phyloP scores from a whole-genome alignment of 179 eudicot genomes.

The Nepenthes alata region DNA sequence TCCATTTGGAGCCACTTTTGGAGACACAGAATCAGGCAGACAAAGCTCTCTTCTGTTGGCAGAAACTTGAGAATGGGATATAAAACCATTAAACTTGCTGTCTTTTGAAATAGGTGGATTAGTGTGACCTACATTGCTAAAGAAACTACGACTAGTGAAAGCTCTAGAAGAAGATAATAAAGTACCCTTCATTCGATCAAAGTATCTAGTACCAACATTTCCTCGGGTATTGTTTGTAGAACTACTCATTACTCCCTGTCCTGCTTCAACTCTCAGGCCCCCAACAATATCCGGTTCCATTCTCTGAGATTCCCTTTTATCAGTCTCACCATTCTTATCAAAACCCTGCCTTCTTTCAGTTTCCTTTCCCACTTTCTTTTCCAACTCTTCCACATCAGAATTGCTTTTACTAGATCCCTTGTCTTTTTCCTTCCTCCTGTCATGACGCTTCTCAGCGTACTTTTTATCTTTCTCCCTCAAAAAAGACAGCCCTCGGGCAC shows the following conservation, averaged over 20 bases:
- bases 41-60: constrained; percentile 41
- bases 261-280: constrained; percentile 29
- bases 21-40: constrained; percentile 30
- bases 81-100: constrained; percentile 35
- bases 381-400: constrained; percentile 84
- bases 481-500: constrained; percentile 37
- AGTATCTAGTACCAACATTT: constrained; percentile 68
- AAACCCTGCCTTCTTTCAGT: constrained; percentile 41
- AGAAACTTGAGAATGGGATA: constrained; percentile 36
- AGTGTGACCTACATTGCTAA: constrained; percentile 47
- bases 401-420: constrained; percentile 87
- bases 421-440: constrained; percentile 74
- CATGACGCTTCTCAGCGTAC: constrained; percentile 71
- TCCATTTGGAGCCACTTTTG: constrained; percentile 30
- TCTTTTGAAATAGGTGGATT: constrained; percentile 45
- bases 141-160: constrained; percentile 67
- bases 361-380: constrained; percentile 58
- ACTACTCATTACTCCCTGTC: constrained; percentile 40
- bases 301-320: constrained; percentile 48
- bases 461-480: constrained; percentile 53
- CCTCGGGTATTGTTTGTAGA: constrained; percentile 39
- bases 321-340: constrained; percentile 51
- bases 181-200: constrained; percentile 83
- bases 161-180: constrained; percentile 81
- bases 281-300: constrained; percentile 32